Conservation (phyloP, 2,329 filamentous ascomycete genomes). For the Exophiala spinifera region DNA sequence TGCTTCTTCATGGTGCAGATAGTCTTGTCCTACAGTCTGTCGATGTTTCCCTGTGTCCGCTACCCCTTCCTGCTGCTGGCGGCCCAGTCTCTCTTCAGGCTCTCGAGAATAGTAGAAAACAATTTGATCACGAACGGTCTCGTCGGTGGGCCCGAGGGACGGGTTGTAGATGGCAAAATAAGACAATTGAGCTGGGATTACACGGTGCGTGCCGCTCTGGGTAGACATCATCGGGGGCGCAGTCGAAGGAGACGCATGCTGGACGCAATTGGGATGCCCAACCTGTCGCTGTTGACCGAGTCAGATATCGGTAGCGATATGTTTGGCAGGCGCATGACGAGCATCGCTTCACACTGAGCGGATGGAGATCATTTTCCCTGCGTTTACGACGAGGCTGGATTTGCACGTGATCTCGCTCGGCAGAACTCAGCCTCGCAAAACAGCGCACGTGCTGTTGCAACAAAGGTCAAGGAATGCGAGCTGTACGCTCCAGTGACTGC, state of each 20-base stretch:
- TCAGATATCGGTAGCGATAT: neutral
- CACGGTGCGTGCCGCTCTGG: conserved; percentile 15
- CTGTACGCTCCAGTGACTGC: neutral
- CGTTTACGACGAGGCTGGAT: conserved; percentile 3
- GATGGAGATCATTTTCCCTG: neutral
- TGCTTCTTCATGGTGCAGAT: conserved; percentile 47
- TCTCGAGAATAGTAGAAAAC: conserved; percentile 78
- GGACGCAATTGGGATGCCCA: neutral
- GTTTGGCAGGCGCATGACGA: neutral
- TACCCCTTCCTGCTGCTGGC: conserved; percentile 22
- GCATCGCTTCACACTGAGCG: neutral
- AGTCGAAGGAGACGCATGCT: neutral
- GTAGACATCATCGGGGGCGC: conserved; percentile 10
- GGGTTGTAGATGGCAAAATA: conserved; percentile 97
- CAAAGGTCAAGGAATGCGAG: conserved; percentile 5
- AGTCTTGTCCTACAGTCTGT: conserved; percentile 10
- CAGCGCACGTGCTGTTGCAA: conserved; percentile 10
- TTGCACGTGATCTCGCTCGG: conserved; percentile 10
- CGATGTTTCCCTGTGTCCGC: neutral
- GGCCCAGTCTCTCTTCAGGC: conserved; percentile 28
- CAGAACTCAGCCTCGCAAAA: neutral
- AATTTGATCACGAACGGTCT: conserved; percentile 75
- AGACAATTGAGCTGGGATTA: conserved; percentile 77
- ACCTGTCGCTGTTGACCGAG: neutral
- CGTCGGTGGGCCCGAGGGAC: conserved; percentile 67